Base-by-base conservation (phyloP, 1,284 basidiomycete genomes). In the Ustilago loliicola region DNA sequence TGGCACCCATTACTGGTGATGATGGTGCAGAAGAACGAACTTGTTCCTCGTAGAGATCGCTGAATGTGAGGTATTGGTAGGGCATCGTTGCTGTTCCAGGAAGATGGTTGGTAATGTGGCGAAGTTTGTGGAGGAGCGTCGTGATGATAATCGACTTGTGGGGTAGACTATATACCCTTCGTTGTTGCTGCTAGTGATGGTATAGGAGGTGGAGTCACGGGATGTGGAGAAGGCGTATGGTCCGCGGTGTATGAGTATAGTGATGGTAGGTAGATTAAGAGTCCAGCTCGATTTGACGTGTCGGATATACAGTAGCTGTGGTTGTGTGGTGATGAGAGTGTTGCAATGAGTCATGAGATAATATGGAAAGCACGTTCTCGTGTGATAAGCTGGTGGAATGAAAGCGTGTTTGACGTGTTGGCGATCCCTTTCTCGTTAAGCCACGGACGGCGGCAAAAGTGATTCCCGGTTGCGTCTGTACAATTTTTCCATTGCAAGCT, bases 41-140 rank as follows among this genome's bases (percentile, higher is more conserved):
- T 54, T 73, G 48, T 53, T 74, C 64, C 59, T 78, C 76, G 55
- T 73, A 78, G 1, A 78, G 76, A 51, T 78, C 61, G 65, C 76
- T 78, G 63, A 78, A 78, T 25, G 76, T 71, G 27, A 78, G 71
- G 65, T 71, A 78, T 52, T 70, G 71, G 23, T 73, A 78, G 1
- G 66, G 71, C 76, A 78, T 51, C n/a, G 59, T 42, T 8, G 55
- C 23, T 27, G 32, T 19, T 40, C 19, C 19, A 36, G 15, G 25
- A 40, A 23, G 21, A 7, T 45, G 42, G 42, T 21, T 21, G n/a
- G 42, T 7, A 45, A 21, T 45, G 21, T 7, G 19, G 8, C 21
- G 38, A 17, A 15, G 13, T 40, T 21, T 9, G 1, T 27, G 6
- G 10, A 11, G 21, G 23, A 34, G 15, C 13, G 25, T n/a, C 3